A percentile compares a stretch with the other conserved stretches of the same genome.
phyloP scores from a whole-genome alignment of 768 basidiomycete species.

The Rhizopogon vinicolor region DNA sequence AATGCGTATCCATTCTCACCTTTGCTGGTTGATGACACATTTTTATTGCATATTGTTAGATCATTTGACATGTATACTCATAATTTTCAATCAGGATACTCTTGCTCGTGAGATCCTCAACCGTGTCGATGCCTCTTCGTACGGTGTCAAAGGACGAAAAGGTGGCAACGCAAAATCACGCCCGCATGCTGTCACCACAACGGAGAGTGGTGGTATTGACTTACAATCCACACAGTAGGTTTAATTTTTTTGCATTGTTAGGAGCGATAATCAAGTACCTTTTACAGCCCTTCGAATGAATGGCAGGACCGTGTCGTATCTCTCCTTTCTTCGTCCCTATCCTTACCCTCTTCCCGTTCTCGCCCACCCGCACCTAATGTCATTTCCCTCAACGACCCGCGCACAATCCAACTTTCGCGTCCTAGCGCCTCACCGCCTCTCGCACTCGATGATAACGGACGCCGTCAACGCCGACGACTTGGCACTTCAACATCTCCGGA shows the following conservation, averaged over 20 bases:
- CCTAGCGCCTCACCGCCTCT: slow-evolving; percentile 9
- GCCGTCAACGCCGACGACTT: slow-evolving; percentile 49
- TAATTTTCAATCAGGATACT: slow-evolving; percentile 48
- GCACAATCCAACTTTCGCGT: slow-evolving; percentile 1
- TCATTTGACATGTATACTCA: neutral
- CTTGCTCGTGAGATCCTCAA: slow-evolving; percentile 77
- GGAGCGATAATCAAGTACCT: slow-evolving; percentile 6
- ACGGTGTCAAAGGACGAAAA: slow-evolving; percentile 70
- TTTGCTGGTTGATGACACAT: neutral
- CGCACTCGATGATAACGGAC: slow-evolving; percentile 26
- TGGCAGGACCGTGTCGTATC: slow-evolving; percentile 70
- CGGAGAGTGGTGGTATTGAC: slow-evolving; percentile 26
- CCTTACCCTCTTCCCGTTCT: slow-evolving; percentile 4
- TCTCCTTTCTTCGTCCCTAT: slow-evolving; percentile 17
- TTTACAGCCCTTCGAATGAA: slow-evolving; percentile 66
- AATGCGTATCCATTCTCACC: neutral
- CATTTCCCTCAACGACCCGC: slow-evolving; percentile 12
- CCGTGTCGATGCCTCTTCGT: slow-evolving; percentile 77
- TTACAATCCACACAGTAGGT: slow-evolving; percentile 63
- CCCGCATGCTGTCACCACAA: slow-evolving; percentile 15
- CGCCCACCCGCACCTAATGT: neutral
- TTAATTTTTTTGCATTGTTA: neutral
- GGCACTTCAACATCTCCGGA: slow-evolving; percentile 25
- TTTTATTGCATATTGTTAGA: neutral
- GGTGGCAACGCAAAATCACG: slow-evolving; percentile 30